Conservation (phyloP, 306 rosid species). For the Aeschynomene evenia region DNA sequence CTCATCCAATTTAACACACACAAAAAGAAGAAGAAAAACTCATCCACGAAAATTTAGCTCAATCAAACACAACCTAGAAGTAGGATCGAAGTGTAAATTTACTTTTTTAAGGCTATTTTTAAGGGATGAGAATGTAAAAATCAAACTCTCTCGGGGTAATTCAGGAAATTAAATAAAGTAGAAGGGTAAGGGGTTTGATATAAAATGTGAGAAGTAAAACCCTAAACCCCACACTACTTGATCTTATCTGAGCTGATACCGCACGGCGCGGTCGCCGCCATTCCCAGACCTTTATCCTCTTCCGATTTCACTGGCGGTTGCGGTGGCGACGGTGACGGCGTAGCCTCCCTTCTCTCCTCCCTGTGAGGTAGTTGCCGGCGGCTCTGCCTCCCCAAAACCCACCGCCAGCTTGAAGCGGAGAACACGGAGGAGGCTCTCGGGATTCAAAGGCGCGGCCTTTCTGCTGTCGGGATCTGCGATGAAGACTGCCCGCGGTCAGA, state of each 20-base stretch:
- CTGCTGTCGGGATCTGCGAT: conserved; percentile 8
- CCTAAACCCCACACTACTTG: conserved; percentile 1
- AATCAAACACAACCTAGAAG: no score
- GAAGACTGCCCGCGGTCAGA: conserved; percentile 33
- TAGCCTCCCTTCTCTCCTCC: neutral
- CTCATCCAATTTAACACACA: no score
- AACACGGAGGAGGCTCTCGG: neutral
- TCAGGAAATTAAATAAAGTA: no score
- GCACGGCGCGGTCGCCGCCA: neutral
- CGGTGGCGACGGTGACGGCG: neutral
- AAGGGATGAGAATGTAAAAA: no score
- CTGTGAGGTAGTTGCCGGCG: neutral
- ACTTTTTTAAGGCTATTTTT: no score
- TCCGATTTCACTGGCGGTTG: neutral
- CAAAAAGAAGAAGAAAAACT: no score
- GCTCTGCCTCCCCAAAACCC: neutral
- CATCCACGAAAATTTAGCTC: no score
- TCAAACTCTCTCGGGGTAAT: no score
- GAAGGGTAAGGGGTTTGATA: no score
- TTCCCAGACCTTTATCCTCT: neutral
- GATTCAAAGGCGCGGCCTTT: neutral
- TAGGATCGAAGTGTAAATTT: no score
- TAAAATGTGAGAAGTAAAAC: neutral
- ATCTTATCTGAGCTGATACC: conserved; percentile 27
- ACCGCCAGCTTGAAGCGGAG: neutral